phyloP scores from a whole-genome alignment of 192 early-diverging fungal species.

The Coemansia sp. region DNA sequence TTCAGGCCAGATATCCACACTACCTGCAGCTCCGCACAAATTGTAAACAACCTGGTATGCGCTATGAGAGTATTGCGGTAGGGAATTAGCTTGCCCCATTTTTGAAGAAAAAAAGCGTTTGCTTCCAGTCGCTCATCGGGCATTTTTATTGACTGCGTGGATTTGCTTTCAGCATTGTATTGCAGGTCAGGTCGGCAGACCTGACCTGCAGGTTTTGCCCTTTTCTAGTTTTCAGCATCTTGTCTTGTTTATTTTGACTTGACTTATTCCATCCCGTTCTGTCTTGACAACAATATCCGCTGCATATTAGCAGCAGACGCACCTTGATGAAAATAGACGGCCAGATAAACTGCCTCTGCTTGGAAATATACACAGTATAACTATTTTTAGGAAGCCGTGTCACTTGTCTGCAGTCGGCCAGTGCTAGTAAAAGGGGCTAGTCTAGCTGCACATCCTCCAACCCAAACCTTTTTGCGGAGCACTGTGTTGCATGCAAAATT shows the following conservation, averaged over 20 bases:
- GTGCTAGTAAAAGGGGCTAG: neutral
- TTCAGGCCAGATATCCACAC: neutral
- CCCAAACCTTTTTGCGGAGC: too few relatives aligned
- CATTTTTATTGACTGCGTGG: neutral
- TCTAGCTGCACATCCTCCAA: neutral
- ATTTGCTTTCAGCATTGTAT: neutral
- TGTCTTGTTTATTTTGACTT: neutral
- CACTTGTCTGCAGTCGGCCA: neutral
- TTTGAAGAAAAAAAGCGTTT: neutral
- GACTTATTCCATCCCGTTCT: neutral
- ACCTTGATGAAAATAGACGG: conserved; percentile 7
- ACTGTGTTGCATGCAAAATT: too few relatives aligned
- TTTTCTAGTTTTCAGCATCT: neutral
- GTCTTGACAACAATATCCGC: neutral
- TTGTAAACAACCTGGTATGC: neutral
- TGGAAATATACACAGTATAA: neutral
- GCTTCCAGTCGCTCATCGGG: neutral
- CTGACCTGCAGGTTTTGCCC: neutral
- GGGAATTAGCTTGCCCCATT: neutral
- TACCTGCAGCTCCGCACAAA: neutral
- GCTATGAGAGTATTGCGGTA: neutral
- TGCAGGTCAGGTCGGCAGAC: neutral
- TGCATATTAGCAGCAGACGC: neutral
- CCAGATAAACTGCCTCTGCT: neutral
- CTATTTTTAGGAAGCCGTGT: conserved; percentile 3